phyloP scores from a whole-genome alignment of 2,329 filamentous ascomycete genomes.

The Zasmidium cellare region DNA sequence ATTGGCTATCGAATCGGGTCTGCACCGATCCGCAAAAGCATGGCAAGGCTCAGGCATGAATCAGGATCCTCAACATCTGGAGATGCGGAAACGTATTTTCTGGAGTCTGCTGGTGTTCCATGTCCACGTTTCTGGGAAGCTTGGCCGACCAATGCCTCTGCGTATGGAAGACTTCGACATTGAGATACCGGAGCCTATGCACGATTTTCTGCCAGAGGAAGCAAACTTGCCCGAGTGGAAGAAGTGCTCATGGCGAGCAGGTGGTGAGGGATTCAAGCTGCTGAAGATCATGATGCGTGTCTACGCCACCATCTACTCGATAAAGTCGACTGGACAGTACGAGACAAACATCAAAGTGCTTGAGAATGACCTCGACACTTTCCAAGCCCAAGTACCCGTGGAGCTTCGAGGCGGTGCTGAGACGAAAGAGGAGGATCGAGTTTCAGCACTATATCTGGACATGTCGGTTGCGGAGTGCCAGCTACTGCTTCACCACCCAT shows the following conservation, averaged over 20 bases:
- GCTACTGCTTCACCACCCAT: conserved; percentile 55
- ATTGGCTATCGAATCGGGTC: conserved; percentile 70
- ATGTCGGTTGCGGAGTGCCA: conserved; percentile 51
- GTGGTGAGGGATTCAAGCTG: conserved; percentile 65
- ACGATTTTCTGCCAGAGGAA: conserved; percentile 69
- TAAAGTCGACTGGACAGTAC: conserved; percentile 59
- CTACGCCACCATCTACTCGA: conserved; percentile 73
- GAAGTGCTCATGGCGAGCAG: conserved; percentile 68
- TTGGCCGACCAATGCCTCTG: conserved; percentile 75
- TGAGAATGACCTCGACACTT: conserved; percentile 63
- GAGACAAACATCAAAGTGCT: conserved; percentile 62
- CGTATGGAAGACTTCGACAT: conserved; percentile 75
- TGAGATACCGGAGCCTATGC: conserved; percentile 69
- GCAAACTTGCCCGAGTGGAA: conserved; percentile 44
- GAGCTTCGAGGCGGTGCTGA: conserved; percentile 54
- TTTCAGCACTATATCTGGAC: conserved; percentile 51
- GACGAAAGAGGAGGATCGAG: conserved; percentile 48
- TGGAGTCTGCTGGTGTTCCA: conserved; percentile 70
- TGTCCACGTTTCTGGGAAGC: conserved; percentile 70
- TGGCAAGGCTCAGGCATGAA: conserved; percentile 55
- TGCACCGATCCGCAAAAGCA: conserved; percentile 69
- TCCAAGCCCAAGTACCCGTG: conserved; percentile 64
- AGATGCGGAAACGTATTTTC: conserved; percentile 76
- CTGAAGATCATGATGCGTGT: conserved; percentile 70
- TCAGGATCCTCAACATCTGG: conserved; percentile 62